A percentile compares a stretch with the other conserved stretches of the same genome.
Conservation (phyloP, 805 yeast genomes). For the Lipomyces lipofer region DNA sequence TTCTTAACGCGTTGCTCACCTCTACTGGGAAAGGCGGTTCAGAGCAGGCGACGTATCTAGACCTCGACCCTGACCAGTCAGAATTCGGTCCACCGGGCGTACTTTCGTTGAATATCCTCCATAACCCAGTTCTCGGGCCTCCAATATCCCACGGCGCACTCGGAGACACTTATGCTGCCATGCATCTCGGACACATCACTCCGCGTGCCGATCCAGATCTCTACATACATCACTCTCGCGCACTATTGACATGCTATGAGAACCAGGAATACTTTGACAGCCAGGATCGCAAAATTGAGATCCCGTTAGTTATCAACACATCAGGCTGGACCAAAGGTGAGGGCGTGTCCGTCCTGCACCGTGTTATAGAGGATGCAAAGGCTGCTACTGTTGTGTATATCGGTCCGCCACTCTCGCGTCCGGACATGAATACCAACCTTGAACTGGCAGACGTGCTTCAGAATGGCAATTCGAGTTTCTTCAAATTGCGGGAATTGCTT, state of each 20-base stretch:
- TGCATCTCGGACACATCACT: conserved; percentile 62
- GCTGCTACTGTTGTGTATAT: conserved; percentile 63
- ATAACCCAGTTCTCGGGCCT: conserved; percentile 46
- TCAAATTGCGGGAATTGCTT: conserved; percentile 42
- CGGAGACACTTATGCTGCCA: conserved; percentile 32
- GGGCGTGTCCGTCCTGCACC: conserved; percentile 65
- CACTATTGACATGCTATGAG: conserved; percentile 40
- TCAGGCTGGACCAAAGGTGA: conserved; percentile 93
- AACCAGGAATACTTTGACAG: background rate
- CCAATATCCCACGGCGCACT: conserved; percentile 39
- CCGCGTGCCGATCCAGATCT: conserved; percentile 66
- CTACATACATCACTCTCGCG: conserved; percentile 49
- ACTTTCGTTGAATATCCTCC: conserved; percentile 49
- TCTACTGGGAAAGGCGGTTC: background rate
- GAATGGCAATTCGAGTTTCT: conserved; percentile 9
- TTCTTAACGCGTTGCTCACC: conserved; percentile 46
- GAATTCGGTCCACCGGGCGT: conserved; percentile 74
- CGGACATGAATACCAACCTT: conserved; percentile 38
- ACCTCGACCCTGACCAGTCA: conserved; percentile 88
- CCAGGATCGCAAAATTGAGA: background rate
- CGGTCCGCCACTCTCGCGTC: conserved; percentile 37
- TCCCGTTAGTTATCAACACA: conserved; percentile 63
- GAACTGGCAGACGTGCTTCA: conserved; percentile 26
- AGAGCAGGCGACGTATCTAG: conserved; percentile 48
- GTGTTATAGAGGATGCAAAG: conserved; percentile 43